Conservation (phyloP, 495 filamentous ascomycete genomes). For the Neurospora sp. region DNA sequence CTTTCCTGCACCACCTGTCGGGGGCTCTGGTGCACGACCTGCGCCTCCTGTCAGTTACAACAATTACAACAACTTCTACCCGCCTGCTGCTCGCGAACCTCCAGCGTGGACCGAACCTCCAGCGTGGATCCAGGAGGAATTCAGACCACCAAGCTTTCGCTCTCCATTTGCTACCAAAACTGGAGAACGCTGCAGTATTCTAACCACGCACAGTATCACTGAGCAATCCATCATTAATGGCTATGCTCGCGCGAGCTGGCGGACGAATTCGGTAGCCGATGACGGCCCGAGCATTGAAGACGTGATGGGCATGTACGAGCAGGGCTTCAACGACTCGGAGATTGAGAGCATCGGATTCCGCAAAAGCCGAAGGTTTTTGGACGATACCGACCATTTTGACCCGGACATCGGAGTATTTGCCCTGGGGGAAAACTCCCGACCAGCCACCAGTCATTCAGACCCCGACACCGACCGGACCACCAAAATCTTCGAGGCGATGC, state of each 20-base stretch:
- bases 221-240: constrained; percentile 38
- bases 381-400: constrained; percentile 26
- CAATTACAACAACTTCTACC: neutral
- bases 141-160: neutral
- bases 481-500: constrained; percentile 35
- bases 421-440: constrained; percentile 12
- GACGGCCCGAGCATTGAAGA: constrained; percentile 81
- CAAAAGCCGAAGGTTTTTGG: constrained; percentile 19
- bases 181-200: constrained; percentile 63
- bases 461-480: constrained; percentile 14
- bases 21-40: neutral
- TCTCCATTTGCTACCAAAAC: constrained; percentile 1
- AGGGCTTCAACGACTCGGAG: constrained; percentile 60
- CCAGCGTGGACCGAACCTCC: neutral
- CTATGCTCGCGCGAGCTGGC: constrained; percentile 38
- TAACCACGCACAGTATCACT: constrained; percentile 67
- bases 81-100: neutral
- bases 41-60: neutral
- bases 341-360: constrained; percentile 24
- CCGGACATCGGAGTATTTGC: constrained; percentile 11
- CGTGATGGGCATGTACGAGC: constrained; percentile 86
- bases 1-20: neutral
- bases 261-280: constrained; percentile 47
- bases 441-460: constrained; percentile 23
- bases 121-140: neutral